phyloP scores from a whole-genome alignment of 495 filamentous ascomycete species.

The Penicillium crystallinum region DNA sequence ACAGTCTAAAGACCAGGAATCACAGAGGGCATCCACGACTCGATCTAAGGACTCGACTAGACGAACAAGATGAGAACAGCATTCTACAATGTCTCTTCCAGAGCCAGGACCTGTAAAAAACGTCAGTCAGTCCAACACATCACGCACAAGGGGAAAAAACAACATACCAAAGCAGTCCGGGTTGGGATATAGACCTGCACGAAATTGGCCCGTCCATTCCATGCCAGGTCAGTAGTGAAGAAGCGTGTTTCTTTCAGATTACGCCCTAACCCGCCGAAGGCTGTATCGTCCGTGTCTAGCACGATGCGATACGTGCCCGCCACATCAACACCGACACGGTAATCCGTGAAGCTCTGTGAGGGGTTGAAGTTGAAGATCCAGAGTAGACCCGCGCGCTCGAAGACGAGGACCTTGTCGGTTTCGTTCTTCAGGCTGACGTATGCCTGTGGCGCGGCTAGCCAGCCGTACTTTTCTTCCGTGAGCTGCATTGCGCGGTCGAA shows the following conservation, averaged over 20 bases:
- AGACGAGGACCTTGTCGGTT: slow-evolving; percentile 88
- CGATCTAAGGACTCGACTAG: neutral
- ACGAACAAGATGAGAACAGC: neutral
- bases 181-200: slow-evolving; percentile 87
- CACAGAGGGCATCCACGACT: neutral
- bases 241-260: slow-evolving; percentile 74
- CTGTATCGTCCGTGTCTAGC: slow-evolving; percentile 71
- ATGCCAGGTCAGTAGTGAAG: slow-evolving; percentile 82
- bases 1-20: neutral
- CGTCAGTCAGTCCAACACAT: slow-evolving; percentile 1
- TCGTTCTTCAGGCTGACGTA: slow-evolving; percentile 94
- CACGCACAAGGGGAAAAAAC: neutral
- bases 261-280: slow-evolving; percentile 73
- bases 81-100: slow-evolving; percentile 46
- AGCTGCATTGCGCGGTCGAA: slow-evolving; percentile 92
- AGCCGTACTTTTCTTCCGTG: slow-evolving; percentile 83
- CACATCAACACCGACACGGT: slow-evolving; percentile 80
- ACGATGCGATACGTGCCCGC: slow-evolving; percentile 85
- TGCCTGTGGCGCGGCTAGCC: slow-evolving; percentile 82
- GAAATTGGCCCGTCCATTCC: slow-evolving; percentile 87
- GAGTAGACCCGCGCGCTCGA: slow-evolving; percentile 83
- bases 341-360: slow-evolving; percentile 82
- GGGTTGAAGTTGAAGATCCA: slow-evolving; percentile 98
- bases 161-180: slow-evolving; percentile 77
- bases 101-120: slow-evolving; percentile 43